Base-by-base conservation (phyloP, 2,329 filamentous ascomycete species). In the Coniochaeta sp. region DNA sequence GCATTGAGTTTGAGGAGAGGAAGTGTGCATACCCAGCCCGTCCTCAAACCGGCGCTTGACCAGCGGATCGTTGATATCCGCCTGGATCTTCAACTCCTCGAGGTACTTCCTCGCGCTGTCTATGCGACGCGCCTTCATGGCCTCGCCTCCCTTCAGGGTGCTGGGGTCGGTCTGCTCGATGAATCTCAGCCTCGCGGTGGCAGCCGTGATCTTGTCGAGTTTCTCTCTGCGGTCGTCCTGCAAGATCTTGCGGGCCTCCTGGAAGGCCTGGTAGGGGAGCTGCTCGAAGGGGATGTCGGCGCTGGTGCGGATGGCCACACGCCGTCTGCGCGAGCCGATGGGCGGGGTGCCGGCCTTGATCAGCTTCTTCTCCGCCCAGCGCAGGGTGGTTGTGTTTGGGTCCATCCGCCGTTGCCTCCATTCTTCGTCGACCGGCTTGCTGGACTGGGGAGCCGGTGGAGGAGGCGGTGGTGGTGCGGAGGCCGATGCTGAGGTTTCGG, bases 11-110 rank as follows among this genome's bases (percentile, higher is more conserved):
- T n/a, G n/a, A n/a, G n/a, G 34, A 36, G 7, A 36, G 36, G 16
- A 36, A 3, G 12, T 57, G 24, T 38, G 22, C 83, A 67, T 79
- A 96, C 93, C 92, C 68, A 88, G 75, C 26, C 93, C 92, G 74
- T 98, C 93, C 72, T 99, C 95, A 66, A 96, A 98, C 65, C 85
- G 88, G 76, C 91, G 90, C 84, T 97, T 97, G 63, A 98, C 91
- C 40, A 91, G 68, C 0, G 95, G 95, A 71, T 98, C 95, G 73
- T 98, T 98, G 74, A 96, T 92, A 71, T 99, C 95, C 26, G 92
- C 93, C 63, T 89, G 77, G 42, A 99, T 88, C 83, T 97, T 96
- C 71, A 96, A 79, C 59, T 87, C 74, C 71, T 96, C 89, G 59
- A 97, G 71, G 67, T 91, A 79, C 65, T 83, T 78, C 69, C 84